Conservation (phyloP, 1,284 basidiomycete species). For the Trametes hirsuta region DNA sequence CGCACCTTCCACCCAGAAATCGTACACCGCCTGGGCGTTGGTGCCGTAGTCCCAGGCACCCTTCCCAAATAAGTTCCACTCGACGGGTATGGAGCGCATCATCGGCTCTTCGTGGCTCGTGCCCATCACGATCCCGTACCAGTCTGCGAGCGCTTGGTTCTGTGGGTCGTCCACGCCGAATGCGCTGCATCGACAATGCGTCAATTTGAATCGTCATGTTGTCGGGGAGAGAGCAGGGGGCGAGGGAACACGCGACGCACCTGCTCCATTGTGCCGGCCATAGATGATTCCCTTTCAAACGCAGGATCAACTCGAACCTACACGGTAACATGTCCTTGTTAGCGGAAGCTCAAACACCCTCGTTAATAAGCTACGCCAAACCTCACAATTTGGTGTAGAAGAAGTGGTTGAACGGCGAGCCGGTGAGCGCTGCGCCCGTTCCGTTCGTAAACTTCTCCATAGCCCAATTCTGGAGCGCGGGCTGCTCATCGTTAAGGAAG, state of each 20-base stretch:
- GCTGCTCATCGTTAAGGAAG: conserved; percentile 52
- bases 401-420: conserved; percentile 63
- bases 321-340: not conserved
- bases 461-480: conserved; percentile 53
- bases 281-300: conserved; percentile 71
- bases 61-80: conserved; percentile 57
- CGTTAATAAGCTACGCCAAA: not conserved
- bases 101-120: conserved; percentile 72
- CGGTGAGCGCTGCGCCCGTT: conserved; percentile 49
- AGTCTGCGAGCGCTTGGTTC: conserved; percentile 68
- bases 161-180: conserved; percentile 69
- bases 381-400: conserved; percentile 66
- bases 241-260: conserved; percentile 15
- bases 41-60: conserved; percentile 66
- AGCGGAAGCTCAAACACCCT: not conserved
- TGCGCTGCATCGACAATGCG: conserved; percentile 42
- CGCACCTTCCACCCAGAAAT: conserved; percentile 63
- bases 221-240: conserved; percentile 1
- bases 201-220: not conserved
- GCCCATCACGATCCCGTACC: conserved; percentile 74
- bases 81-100: conserved; percentile 63
- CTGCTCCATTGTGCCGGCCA: conserved; percentile 51
- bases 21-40: conserved; percentile 56
- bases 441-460: conserved; percentile 71
- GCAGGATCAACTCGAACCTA: conserved; percentile 68